These are phyloP conservation scores for Fusarium vanettenii DNA, from an alignment of 2,329 filamentous ascomycete genomes.

Conservation along the genomic window DNA sequence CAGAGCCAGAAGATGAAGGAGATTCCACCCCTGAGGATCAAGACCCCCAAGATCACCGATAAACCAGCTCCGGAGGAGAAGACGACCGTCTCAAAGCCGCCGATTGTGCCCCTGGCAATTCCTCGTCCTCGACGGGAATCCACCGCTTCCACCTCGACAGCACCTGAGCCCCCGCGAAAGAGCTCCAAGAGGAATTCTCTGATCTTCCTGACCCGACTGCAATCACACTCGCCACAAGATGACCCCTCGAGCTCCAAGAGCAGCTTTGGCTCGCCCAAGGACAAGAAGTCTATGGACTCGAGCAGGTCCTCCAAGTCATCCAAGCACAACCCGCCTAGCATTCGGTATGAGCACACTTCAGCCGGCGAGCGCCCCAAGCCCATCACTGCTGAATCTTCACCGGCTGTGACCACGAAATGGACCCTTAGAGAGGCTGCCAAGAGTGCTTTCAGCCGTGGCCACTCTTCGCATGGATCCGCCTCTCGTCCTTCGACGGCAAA, in stretches of 20 bases:
- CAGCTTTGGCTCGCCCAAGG: neutral
- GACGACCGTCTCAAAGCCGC: constrained; percentile 17
- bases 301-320: constrained; percentile 19
- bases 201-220: constrained; percentile 22
- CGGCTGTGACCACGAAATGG: constrained; percentile 42
- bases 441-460: constrained; percentile 44
- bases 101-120: constrained; percentile 12
- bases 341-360: constrained; percentile 43
- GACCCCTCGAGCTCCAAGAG: constrained; percentile 27
- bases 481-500: constrained; percentile 27
- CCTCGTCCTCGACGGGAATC: constrained; percentile 27
- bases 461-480: constrained; percentile 21
- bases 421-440: constrained; percentile 51
- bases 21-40: neutral
- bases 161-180: constrained; percentile 33
- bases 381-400: constrained; percentile 28
- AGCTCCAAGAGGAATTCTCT: constrained; percentile 41
- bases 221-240: constrained; percentile 17
- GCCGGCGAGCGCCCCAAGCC: constrained; percentile 38
- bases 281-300: constrained; percentile 11
- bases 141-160: constrained; percentile 12
- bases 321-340: constrained; percentile 41
- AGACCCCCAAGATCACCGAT: neutral
- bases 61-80: constrained; percentile 17
- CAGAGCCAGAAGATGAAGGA: constrained; percentile 22